A percentile compares a stretch with the other conserved stretches of the same genome.
phyloP scores from a whole-genome alignment of 495 filamentous ascomycete species.

The Halenospora varia region DNA sequence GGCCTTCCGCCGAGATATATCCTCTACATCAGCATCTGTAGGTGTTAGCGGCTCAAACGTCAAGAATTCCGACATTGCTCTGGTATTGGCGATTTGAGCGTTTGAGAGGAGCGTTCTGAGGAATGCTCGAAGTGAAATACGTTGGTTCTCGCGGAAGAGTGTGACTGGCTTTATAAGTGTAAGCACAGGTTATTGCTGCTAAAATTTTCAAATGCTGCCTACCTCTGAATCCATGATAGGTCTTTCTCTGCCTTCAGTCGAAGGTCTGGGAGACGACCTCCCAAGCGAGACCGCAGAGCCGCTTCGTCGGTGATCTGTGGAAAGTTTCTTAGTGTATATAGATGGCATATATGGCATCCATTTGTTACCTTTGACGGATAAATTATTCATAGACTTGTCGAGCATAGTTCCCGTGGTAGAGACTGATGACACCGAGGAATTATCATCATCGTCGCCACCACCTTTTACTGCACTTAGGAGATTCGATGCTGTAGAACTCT shows the following conservation, averaged over 20 bases:
- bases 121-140: constrained; percentile 88
- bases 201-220: neutral
- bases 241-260: constrained; percentile 12
- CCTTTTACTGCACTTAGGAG: constrained; percentile 40
- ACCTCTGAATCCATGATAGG: neutral
- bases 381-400: constrained; percentile 32
- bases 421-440: constrained; percentile 70
- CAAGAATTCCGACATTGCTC: constrained; percentile 78
- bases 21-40: constrained; percentile 77
- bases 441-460: constrained; percentile 62
- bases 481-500: constrained; percentile 56
- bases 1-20: constrained; percentile 71
- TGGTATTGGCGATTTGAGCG: constrained; percentile 73
- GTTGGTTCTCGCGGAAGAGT: constrained; percentile 84
- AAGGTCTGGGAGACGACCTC: constrained; percentile 18
- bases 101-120: constrained; percentile 80
- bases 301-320: constrained; percentile 17
- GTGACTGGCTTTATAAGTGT: constrained; percentile 34
- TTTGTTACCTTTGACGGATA: constrained; percentile 41
- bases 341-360: neutral
- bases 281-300: constrained; percentile 11
- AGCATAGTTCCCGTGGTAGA: constrained; percentile 47
- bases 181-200: neutral
- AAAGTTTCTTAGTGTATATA: neutral
- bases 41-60: constrained; percentile 61